Evolutionary conservation across 2,329 filamentous ascomycete genomes (phyloP).

Genomic region (Chaetomium globosum): DNA sequence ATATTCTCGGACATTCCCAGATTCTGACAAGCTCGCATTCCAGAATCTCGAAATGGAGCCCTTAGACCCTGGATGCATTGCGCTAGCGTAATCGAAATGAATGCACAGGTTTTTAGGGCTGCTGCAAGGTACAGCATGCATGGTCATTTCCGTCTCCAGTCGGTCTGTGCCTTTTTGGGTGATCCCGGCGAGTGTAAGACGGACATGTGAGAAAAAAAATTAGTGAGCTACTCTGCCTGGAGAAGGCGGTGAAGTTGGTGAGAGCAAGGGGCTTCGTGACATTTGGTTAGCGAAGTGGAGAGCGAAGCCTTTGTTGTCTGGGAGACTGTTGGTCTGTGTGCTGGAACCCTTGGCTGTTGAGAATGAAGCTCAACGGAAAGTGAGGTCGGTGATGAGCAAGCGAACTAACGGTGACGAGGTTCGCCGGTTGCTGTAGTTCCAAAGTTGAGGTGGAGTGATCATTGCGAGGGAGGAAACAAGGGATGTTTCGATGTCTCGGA

Average conservation of each 20-base stretch:
- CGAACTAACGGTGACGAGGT: background rate
- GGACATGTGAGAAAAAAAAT: background rate
- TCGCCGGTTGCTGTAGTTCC: background rate
- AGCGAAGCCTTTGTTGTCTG: constrained; percentile 1
- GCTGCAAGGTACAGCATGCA: constrained; percentile 1
- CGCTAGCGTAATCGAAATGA: constrained; percentile 7
- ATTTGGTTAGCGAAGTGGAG: background rate
- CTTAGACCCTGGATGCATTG: constrained; percentile 8
- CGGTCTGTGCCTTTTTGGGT: background rate
- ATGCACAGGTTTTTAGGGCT: constrained; percentile 1
- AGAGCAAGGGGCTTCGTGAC: background rate
- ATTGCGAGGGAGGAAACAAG: background rate
- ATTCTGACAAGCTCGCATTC: background rate
- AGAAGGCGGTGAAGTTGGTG: constrained; percentile 9
- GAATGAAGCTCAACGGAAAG: background rate
- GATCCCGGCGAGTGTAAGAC: background rate
- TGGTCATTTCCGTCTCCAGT: constrained; percentile 4
- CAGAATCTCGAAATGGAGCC: constrained; percentile 4
- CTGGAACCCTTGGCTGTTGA: background rate
- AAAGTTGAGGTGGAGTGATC: background rate
- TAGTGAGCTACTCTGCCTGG: background rate
- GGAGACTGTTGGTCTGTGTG: constrained; percentile 15
- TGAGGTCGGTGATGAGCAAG: background rate
- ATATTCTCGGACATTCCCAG: background rate
- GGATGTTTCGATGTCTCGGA: background rate